A percentile compares a stretch with the other conserved stretches of the same genome.
phyloP scores from a whole-genome alignment of 2,329 filamentous ascomycete species.

The Neofusicoccum umdonicola region DNA sequence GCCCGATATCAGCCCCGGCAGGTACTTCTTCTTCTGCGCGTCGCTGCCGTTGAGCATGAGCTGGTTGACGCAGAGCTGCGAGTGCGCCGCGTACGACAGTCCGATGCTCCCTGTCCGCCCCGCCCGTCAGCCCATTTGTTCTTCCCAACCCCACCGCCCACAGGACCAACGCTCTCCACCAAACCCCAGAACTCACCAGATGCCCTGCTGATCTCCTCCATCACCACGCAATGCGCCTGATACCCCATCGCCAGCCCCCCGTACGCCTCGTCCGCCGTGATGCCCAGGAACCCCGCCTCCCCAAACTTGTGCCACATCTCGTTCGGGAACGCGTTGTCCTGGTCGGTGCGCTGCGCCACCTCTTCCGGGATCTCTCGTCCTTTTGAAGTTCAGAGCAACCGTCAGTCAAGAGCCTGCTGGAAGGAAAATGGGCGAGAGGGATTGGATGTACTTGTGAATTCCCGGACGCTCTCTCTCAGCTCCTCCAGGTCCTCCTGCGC shows the following conservation, averaged over 20 bases:
- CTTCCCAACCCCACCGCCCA: background rate
- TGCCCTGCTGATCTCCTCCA: constrained; percentile 91
- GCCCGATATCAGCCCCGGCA: constrained; percentile 79
- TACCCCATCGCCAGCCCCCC: constrained; percentile 91
- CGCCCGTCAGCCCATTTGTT: constrained; percentile 13
- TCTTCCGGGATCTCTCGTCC: constrained; percentile 78
- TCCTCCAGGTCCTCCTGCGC: constrained; percentile 72
- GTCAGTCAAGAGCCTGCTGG: too few relatives aligned
- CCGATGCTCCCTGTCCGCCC: constrained; percentile 60
- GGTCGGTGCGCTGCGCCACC: constrained; percentile 79
- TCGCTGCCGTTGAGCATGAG: constrained; percentile 80
- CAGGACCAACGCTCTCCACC: too few relatives aligned
- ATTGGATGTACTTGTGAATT: constrained; percentile 57
- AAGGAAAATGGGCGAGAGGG: too few relatives aligned
- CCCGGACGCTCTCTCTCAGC: constrained; percentile 78
- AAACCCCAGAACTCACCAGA: constrained; percentile 51
- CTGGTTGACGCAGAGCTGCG: constrained; percentile 95
- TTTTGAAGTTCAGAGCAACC: too few relatives aligned
- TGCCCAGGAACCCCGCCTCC: constrained; percentile 83
- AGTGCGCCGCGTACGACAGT: constrained; percentile 92
- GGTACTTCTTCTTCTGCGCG: constrained; percentile 75
- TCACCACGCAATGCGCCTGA: constrained; percentile 90
- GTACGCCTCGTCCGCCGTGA: constrained; percentile 89
- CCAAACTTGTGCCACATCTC: constrained; percentile 94
- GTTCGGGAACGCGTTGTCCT: constrained; percentile 80